Conservation (phyloP, 116 monocot species). For the Dioscorea cayenensis region DNA sequence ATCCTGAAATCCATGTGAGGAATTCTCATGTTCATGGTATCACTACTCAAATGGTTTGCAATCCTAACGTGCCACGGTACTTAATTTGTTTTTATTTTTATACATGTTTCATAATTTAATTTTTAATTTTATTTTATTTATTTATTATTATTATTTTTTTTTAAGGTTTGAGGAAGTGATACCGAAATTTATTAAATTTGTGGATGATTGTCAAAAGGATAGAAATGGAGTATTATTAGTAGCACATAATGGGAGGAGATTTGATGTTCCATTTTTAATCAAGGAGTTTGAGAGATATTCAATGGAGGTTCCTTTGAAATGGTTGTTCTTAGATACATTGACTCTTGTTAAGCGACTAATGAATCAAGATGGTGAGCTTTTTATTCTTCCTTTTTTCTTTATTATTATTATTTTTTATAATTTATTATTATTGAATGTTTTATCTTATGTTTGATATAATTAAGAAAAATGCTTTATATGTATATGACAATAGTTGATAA, state of each 20-base stretch:
- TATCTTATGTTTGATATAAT: too few relatives aligned
- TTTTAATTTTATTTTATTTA: background rate
- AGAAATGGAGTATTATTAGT: constrained; percentile 63
- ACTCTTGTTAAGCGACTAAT: constrained; percentile 53
- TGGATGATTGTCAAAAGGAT: constrained; percentile 40
- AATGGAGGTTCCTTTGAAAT: constrained; percentile 53
- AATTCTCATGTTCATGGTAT: constrained; percentile 40
- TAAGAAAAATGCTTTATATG: too few relatives aligned
- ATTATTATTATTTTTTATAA: too few relatives aligned
- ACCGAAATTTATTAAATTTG: constrained; percentile 59
- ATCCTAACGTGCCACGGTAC: constrained; percentile 26
- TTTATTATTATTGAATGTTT: too few relatives aligned
- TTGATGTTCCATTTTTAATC: constrained; percentile 83
- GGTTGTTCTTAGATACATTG: constrained; percentile 81
- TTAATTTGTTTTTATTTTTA: too few relatives aligned
- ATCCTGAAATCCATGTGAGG: constrained; percentile 4
- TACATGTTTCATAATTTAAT: too few relatives aligned
- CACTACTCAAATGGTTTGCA: constrained; percentile 24
- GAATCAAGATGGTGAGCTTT: constrained; percentile 55
- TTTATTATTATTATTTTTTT: background rate
- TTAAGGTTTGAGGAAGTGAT: constrained; percentile 68
- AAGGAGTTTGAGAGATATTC: constrained; percentile 66
- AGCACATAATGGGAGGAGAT: constrained; percentile 73
- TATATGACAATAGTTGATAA: too few relatives aligned
- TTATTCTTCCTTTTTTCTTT: background rate